Evolutionary conservation across 1,284 basidiomycete species (phyloP), one percentile per base, ranked within the genome.

Genomic region (Trichosporon inkin): DNA sequence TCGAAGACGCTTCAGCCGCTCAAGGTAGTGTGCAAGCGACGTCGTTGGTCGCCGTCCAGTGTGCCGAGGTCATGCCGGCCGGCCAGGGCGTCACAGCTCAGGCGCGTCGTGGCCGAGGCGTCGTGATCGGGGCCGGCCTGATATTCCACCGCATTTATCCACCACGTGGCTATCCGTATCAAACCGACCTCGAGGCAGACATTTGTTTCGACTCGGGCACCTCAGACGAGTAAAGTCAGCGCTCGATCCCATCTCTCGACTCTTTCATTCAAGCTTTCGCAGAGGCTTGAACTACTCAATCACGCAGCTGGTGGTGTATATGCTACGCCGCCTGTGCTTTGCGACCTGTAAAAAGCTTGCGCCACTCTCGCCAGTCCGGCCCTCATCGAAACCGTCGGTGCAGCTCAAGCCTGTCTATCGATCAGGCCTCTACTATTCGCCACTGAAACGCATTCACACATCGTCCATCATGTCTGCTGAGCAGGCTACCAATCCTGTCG

Each of bases 401-500:
- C 39, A 53, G 24, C 57, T 53, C 22, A 37, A 44, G 16, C 28
- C 55, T 19, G 24, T 22, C 40, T 7, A 52, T 47, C 38, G 22
- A 28, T 40, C n/a, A 17, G 53, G 20, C 39, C 20, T 20, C 35
- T 22, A 14, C 35, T 34, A 35, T 17, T 55, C 40, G 56, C 59
- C 54, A 20, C 28, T 57, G 11, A 34, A 28, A 44, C 37, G 14
- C 39, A 35, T 58, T 20, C 59, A 63, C 56, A n/a, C 44, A n/a
- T 52, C 56, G 22, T 2, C 44, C 17, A 49, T 20, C 34, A 66
- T 69, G 40, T 70, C 72, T 20, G 70, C 67, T 10, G 65, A 70
- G 57, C 67, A 73, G 65, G 66, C 61, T 22, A 68, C 66, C 35
- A 60, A 66, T 24, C 68, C 71, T 20, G 67, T 67, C 36, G 67